Base-by-base conservation (phyloP, 495 filamentous ascomycete genomes). In the Xylaria nigripes region DNA sequence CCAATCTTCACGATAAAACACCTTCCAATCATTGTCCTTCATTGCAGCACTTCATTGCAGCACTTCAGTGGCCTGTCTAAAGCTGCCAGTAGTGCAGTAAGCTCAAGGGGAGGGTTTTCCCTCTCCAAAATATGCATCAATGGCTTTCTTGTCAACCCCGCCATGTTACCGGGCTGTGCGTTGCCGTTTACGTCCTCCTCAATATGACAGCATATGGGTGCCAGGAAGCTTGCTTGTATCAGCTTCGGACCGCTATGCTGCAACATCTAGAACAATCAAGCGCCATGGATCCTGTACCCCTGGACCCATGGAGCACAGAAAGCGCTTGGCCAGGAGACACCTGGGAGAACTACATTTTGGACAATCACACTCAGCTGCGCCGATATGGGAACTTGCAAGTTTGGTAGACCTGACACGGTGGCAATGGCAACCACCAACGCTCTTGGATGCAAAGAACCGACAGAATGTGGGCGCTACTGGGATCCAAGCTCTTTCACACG, bases 301-400 rank as follows among this genome's bases (percentile, higher is more conserved):
- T 3, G 77, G 76, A 0, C 77, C 77, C 19, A 68, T 80, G 56
- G 78, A 81, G 62, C 70, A 68, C 62, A 70, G 76, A 6, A 74
- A 76, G 30, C 71, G 76, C 18, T 56, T 79, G 47, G 76, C 77
- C n/a, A 76, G 69, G 48, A 68, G 78, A 50, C 70, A 70, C 23
- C 74, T 81, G 69, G 69, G 68, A 44, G 69, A 70, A 45, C 57
- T 73, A n/a, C 69, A 63, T 44, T 59, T 68, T 21, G 54, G 69
- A 16, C 67, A 69, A 15, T 56, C 65, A 9, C 60, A 70, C 27
- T 61, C 68, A 6, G 57, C 65, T 10, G 47, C 66, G 16, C 70
- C 71, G 1, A 30, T 65, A 19, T 75, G 73, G 75, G 67, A 61
- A 0, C 63, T 78, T 24, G 63, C 70, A 23, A 61, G 62, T 42